Conservation (phyloP, 1,284 basidiomycete species). For the Chalciporus sp. region DNA sequence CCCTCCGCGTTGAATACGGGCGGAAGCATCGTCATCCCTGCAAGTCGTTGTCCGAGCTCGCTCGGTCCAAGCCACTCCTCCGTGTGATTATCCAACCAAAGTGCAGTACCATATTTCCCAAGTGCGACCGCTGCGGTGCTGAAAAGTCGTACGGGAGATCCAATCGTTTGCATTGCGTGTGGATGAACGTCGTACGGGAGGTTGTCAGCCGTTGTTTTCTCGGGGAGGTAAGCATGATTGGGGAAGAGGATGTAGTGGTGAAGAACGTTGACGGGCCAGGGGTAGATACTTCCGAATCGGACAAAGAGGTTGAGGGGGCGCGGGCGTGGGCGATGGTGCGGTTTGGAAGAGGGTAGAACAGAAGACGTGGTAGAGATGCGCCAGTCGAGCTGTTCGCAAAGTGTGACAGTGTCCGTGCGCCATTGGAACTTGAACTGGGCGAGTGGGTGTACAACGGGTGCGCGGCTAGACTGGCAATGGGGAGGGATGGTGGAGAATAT, state of each 20-base stretch:
- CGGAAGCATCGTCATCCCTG: constrained; percentile 39
- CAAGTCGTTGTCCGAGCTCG: constrained; percentile 59
- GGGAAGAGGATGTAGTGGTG: constrained; percentile 59
- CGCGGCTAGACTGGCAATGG: constrained; percentile 8
- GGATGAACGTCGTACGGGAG: constrained; percentile 51
- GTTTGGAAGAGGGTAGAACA: neutral
- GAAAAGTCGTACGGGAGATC: constrained; percentile 61
- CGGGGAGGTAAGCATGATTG: constrained; percentile 40
- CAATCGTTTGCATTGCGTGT: constrained; percentile 43
- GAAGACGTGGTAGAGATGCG: neutral
- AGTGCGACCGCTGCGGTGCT: constrained; percentile 54
- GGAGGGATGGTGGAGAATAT: constrained; percentile 37
- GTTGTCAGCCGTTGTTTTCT: constrained; percentile 35
- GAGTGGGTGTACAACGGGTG: constrained; percentile 42
- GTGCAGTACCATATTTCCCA: constrained; percentile 59
- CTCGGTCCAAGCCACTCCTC: constrained; percentile 49
- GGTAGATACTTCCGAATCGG: constrained; percentile 60
- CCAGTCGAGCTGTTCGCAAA: constrained; percentile 33
- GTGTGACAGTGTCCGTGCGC: constrained; percentile 52
- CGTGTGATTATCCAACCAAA: constrained; percentile 66
- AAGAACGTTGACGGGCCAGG: constrained; percentile 69
- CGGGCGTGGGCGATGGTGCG: constrained; percentile 1
- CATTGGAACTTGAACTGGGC: constrained; percentile 53
- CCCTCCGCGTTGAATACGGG: neutral
- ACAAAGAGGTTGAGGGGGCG: constrained; percentile 53